Conservation (phyloP, 73 alveolate genomes). For the Tetrahymena malaccensis region DNA sequence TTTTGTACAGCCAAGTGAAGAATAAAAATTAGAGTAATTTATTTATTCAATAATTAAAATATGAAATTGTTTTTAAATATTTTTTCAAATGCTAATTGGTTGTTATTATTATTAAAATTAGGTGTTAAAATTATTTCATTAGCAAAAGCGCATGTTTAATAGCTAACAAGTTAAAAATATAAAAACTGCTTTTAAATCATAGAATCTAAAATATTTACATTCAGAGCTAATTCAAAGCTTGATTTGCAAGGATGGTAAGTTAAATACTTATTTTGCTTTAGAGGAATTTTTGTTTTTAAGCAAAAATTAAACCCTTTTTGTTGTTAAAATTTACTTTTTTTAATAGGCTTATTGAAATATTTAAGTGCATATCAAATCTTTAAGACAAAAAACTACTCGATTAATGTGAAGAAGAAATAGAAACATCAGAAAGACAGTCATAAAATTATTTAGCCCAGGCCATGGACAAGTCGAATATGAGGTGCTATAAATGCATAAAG, state of each 20-base stretch:
- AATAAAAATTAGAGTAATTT: background rate
- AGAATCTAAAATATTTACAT: background rate
- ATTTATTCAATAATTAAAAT: background rate
- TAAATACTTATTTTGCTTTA: background rate
- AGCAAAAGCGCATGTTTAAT: background rate
- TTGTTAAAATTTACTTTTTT: background rate
- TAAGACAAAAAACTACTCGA: background rate
- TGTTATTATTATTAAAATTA: background rate
- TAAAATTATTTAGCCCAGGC: background rate
- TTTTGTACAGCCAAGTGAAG: background rate
- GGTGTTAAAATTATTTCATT: background rate
- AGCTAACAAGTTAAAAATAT: background rate
- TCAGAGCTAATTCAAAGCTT: background rate
- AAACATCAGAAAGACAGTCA: background rate
- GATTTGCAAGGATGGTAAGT: background rate
- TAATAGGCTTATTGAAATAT: background rate
- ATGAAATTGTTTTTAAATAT: background rate
- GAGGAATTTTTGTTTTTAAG: background rate
- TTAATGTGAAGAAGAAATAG: background rate
- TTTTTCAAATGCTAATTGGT: background rate
- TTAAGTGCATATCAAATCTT: background rate
- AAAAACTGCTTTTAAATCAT: background rate
- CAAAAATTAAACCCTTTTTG: background rate
- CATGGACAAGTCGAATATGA: background rate
- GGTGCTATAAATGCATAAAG: background rate